These are phyloP conservation scores for Kazachstania martiniae DNA, from an alignment of 805 yeast species.

Conservation along the genomic window DNA sequence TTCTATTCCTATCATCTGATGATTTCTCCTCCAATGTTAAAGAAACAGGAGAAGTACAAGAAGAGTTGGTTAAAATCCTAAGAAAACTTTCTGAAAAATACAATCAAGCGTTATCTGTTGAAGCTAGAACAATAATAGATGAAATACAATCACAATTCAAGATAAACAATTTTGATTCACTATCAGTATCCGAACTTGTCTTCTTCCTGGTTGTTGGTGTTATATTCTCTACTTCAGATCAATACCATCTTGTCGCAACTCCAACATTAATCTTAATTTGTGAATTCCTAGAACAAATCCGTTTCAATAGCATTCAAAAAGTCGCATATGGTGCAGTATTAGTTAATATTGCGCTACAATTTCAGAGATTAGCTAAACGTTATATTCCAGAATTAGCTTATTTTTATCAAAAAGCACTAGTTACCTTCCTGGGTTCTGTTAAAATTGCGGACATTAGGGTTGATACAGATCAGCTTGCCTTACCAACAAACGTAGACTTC, in stretches of 20 bases:
- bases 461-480: constrained; percentile 11
- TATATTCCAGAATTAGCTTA: constrained; percentile 66
- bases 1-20: constrained; percentile 38
- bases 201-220: constrained; percentile 64
- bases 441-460: constrained; percentile 9
- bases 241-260: constrained; percentile 83
- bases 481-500: constrained; percentile 9
- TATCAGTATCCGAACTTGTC: constrained; percentile 43
- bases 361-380: constrained; percentile 74
- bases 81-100: constrained; percentile 55
- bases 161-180: constrained; percentile 28
- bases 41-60: constrained; percentile 29
- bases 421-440: constrained; percentile 26
- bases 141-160: constrained; percentile 45
- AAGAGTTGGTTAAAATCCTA: constrained; percentile 36
- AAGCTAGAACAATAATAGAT: constrained; percentile 45
- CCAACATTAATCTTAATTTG: constrained; percentile 68
- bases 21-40: constrained; percentile 26
- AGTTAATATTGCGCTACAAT: constrained; percentile 53
- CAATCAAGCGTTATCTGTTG: constrained; percentile 51
- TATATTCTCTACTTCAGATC: constrained; percentile 88
- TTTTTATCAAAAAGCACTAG: constrained; percentile 44
- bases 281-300: constrained; percentile 51
- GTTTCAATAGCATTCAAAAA: constrained; percentile 30
- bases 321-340: constrained; percentile 54